A percentile compares a stretch with the other conserved stretches of the same genome.
These are phyloP conservation scores for Carex littledalei DNA, from an alignment of 176 grass and related monocot species.

Conservation along the genomic window DNA sequence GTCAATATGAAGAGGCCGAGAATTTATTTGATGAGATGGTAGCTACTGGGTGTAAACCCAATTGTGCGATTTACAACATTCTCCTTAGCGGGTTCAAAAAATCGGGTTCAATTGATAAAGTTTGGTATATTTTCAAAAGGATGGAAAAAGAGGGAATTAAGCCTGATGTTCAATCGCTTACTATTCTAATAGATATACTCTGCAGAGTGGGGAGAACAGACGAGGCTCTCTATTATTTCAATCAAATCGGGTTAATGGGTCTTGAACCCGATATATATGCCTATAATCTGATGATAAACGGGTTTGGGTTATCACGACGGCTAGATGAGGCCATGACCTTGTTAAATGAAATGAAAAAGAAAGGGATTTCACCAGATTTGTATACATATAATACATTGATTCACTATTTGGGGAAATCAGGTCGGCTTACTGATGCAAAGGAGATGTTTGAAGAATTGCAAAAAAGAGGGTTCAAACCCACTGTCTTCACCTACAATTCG, in stretches of 20 bases:
- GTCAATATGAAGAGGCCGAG: constrained; percentile 65
- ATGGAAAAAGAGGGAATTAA: constrained; percentile 72
- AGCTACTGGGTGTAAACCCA: constrained; percentile 66
- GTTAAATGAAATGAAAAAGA: constrained; percentile 67
- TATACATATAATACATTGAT: constrained; percentile 94
- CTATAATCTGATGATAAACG: constrained; percentile 88
- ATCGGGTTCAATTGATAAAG: constrained; percentile 54
- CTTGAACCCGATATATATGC: constrained; percentile 73
- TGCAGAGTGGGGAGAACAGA: constrained; percentile 50
- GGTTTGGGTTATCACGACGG: constrained; percentile 62
- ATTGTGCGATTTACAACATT: constrained; percentile 89
- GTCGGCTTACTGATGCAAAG: constrained; percentile 56
- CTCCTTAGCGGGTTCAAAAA: constrained; percentile 66
- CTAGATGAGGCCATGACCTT: constrained; percentile 55
- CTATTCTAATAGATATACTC: constrained; percentile 56
- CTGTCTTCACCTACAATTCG: constrained; percentile 87
- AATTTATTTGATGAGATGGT: constrained; percentile 68
- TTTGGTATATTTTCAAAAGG: constrained; percentile 50
- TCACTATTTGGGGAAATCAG: constrained; percentile 72
- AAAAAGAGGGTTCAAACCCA: constrained; percentile 70
- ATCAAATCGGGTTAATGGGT: constrained; percentile 41
- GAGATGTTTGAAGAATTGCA: constrained; percentile 82
- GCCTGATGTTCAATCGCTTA: constrained; percentile 90
- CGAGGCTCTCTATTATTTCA: constrained; percentile 61
- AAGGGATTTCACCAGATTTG: constrained; percentile 65